Evolutionary conservation across 805 yeast genomes (phyloP).

Genomic region (Clavispora fructus): DNA sequence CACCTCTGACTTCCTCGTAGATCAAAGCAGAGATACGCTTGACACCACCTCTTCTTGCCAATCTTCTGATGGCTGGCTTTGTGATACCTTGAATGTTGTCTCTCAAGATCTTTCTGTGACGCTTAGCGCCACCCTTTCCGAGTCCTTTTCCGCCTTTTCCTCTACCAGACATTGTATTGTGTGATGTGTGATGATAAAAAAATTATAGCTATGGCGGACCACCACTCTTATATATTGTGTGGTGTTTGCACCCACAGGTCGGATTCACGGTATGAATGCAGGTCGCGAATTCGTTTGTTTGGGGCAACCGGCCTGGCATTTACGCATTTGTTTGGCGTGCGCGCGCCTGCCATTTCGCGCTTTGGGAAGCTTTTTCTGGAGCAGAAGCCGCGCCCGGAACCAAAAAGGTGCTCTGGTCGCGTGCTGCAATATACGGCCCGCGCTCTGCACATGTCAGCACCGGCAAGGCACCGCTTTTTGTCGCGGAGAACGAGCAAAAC

Average conservation of each 20-base stretch:
- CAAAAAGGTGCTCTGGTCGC: neutral
- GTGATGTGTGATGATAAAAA: neutral
- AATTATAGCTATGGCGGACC: neutral
- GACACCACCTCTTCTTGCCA: constrained; percentile 99
- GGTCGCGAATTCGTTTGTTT: neutral
- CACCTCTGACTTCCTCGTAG: constrained; percentile 98
- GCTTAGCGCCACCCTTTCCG: constrained; percentile 99
- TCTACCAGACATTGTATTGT: constrained; percentile 81
- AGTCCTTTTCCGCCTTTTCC: constrained; percentile 99
- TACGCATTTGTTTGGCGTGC: neutral
- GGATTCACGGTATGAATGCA: neutral
- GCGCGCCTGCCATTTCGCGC: neutral
- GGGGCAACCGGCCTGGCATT: constrained; percentile 1
- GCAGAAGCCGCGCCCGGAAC: neutral
- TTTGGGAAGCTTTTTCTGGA: neutral
- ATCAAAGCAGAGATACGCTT: constrained; percentile 99
- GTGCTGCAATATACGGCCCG: neutral
- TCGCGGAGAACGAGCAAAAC: neutral
- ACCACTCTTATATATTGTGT: neutral
- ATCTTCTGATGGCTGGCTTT: constrained; percentile 99
- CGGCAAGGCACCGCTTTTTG: neutral
- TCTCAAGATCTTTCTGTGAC: constrained; percentile 99
- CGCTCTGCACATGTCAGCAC: constrained; percentile 4
- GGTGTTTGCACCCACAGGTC: constrained; percentile 10
- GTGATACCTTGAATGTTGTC: constrained; percentile 99